These are phyloP conservation scores for Calophaca sinica DNA, from an alignment of 306 rosid genomes.

Conservation along the genomic window DNA sequence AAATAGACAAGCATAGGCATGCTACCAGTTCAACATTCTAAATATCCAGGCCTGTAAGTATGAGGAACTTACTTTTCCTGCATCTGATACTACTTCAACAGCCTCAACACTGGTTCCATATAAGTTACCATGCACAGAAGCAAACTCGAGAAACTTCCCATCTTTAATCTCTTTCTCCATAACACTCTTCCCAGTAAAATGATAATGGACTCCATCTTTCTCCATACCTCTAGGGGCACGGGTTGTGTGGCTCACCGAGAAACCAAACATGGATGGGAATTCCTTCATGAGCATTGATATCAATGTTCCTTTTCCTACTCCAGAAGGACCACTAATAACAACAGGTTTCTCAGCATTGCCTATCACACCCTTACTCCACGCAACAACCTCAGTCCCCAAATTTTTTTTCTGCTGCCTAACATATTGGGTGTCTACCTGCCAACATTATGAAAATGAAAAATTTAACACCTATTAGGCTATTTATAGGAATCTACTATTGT, in stretches of 20 bases:
- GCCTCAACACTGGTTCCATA: conserved; percentile 96
- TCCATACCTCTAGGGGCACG: conserved; percentile 78
- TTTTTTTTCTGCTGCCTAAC: conserved; percentile 68
- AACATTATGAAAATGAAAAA: conserved; percentile 34
- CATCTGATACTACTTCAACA: conserved; percentile 80
- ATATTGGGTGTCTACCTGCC: conserved; percentile 81
- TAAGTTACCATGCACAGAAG: conserved; percentile 88
- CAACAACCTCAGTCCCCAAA: conserved; percentile 80
- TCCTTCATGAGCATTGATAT: conserved; percentile 88
- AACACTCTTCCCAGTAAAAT: conserved; percentile 68
- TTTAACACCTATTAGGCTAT: neutral
- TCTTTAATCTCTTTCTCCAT: conserved; percentile 82
- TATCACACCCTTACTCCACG: conserved; percentile 87
- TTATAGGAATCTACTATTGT: no score
- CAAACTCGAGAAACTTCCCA: conserved; percentile 90
- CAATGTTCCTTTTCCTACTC: conserved; percentile 93
- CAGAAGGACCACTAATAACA: conserved; percentile 91
- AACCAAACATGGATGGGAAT: conserved; percentile 87
- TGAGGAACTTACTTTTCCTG: conserved; percentile 57
- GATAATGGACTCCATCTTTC: conserved; percentile 90
- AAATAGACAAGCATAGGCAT: neutral
- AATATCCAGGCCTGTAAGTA: neutral
- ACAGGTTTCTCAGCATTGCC: conserved; percentile 78
- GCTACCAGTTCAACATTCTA: conserved; percentile 5
- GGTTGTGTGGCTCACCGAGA: conserved; percentile 98